Evolutionary conservation across 2,329 filamentous ascomycete genomes (phyloP).

Genomic region (Botryotinia narcissicola): DNA sequence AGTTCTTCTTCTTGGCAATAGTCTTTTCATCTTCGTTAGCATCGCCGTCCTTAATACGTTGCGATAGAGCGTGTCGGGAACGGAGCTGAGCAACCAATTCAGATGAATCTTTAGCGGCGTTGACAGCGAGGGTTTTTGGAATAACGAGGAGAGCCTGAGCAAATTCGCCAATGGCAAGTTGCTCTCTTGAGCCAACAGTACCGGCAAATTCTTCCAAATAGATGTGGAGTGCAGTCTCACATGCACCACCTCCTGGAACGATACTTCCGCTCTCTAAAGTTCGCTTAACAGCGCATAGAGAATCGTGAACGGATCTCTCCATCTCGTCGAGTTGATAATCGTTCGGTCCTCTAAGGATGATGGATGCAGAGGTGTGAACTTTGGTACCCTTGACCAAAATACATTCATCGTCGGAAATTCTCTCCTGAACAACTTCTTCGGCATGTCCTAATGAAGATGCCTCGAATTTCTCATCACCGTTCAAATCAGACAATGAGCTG

Average conservation of each 20-base stretch:
- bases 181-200: conserved; percentile 93
- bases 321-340: conserved; percentile 98
- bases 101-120: conserved; percentile 93
- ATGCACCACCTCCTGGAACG: conserved; percentile 91
- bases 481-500: conserved; percentile 90
- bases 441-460: conserved; percentile 83
- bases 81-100: conserved; percentile 95
- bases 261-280: conserved; percentile 96
- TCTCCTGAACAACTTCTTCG: conserved; percentile 96
- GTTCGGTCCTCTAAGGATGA: conserved; percentile 92
- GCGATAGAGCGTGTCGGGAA: conserved; percentile 88
- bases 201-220: conserved; percentile 98
- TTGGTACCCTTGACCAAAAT: conserved; percentile 97
- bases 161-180: conserved; percentile 96
- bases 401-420: conserved; percentile 98
- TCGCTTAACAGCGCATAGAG: conserved; percentile 92
- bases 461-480: conserved; percentile 96
- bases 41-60: conserved; percentile 85
- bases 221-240: conserved; percentile 98
- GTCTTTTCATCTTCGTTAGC: conserved; percentile 83
- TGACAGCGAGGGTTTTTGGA: conserved; percentile 93
- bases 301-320: conserved; percentile 98
- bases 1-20: conserved; percentile 89
- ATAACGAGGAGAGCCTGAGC: conserved; percentile 91
- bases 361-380: conserved; percentile 87